Conservation (phyloP, 139 green algal genomes). For the Chlorokybus atmophyticus region DNA sequence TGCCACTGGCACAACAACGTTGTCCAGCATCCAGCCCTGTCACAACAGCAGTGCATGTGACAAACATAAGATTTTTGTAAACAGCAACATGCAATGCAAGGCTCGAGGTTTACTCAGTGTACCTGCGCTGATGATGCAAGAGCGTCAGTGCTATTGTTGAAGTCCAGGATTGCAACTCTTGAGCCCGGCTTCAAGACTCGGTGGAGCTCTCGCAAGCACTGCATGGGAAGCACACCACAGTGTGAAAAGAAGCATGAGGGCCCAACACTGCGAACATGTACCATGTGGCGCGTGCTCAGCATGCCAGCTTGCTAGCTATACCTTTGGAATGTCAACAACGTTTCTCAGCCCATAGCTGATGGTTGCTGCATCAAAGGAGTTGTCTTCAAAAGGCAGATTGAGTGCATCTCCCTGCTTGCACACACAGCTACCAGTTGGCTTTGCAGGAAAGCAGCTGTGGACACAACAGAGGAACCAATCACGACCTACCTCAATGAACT, state of each 20-base stretch:
- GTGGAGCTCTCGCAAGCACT: constrained; percentile 61
- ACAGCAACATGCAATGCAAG: no score
- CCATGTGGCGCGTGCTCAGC: no score
- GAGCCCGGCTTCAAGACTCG: constrained; percentile 68
- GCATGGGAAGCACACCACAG: no score
- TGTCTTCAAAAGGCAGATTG: constrained; percentile 63
- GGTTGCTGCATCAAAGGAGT: constrained; percentile 74
- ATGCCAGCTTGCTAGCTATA: no score
- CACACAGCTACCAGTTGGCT: no score
- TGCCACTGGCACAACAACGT: constrained; percentile 77
- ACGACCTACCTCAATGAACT: no score
- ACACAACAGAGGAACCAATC: no score
- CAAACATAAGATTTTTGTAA: no score
- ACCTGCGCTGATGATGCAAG: constrained; percentile 43
- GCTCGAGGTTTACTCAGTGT: no score
- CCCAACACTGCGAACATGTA: constrained; percentile 9
- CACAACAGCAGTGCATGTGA: no score
- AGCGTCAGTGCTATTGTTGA: constrained; percentile 73
- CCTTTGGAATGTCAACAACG: constrained; percentile 48
- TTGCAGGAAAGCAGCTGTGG: no score
- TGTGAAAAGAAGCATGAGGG: no score
- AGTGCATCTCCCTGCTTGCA: constrained; percentile 92
- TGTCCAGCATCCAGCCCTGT: constrained; percentile 55
- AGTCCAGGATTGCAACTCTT: constrained; percentile 79
- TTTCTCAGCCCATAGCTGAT: constrained; percentile 96